Conservation (phyloP, 495 filamentous ascomycete genomes). For the Neurospora tetraspora region DNA sequence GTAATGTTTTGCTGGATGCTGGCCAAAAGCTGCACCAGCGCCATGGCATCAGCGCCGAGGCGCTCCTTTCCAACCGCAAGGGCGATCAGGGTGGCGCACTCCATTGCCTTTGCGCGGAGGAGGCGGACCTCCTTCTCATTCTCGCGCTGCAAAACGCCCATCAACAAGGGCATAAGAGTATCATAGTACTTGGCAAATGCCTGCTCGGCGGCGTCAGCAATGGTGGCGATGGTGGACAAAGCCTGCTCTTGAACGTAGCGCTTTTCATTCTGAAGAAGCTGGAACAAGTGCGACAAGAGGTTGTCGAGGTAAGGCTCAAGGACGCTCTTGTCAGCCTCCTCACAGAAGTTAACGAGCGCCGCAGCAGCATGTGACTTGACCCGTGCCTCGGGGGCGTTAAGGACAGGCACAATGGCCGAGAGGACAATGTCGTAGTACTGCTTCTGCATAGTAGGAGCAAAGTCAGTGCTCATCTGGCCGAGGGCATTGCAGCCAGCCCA, state of each 20-base stretch:
- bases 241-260: slow-evolving; percentile 98
- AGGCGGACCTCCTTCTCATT: slow-evolving; percentile 87
- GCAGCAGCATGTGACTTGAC: slow-evolving; percentile 97
- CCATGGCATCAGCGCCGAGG: slow-evolving; percentile 77
- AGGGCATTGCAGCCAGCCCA: slow-evolving; percentile 99
- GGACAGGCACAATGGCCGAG: slow-evolving; percentile 83
- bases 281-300: slow-evolving; percentile 69
- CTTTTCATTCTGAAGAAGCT: slow-evolving; percentile 78
- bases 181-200: slow-evolving; percentile 96
- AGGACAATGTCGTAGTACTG: slow-evolving; percentile 83
- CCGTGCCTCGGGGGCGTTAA: slow-evolving; percentile 80
- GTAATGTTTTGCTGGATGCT: slow-evolving; percentile 78
- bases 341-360: slow-evolving; percentile 97
- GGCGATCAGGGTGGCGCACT: slow-evolving; percentile 95
- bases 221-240: slow-evolving; percentile 94
- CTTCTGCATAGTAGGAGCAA: slow-evolving; percentile 96
- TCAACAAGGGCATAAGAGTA: slow-evolving; percentile 86
- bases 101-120: slow-evolving; percentile 96
- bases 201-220: slow-evolving; percentile 93
- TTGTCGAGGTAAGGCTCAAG: slow-evolving; percentile 92
- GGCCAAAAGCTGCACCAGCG: slow-evolving; percentile 75
- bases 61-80: slow-evolving; percentile 89
- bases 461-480: slow-evolving; percentile 99
- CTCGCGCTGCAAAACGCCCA: slow-evolving; percentile 77
- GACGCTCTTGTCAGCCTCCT: slow-evolving; percentile 88